Evolutionary conservation across 345 rosid species (phyloP).

Genomic region (Streptanthus diversifolius): DNA sequence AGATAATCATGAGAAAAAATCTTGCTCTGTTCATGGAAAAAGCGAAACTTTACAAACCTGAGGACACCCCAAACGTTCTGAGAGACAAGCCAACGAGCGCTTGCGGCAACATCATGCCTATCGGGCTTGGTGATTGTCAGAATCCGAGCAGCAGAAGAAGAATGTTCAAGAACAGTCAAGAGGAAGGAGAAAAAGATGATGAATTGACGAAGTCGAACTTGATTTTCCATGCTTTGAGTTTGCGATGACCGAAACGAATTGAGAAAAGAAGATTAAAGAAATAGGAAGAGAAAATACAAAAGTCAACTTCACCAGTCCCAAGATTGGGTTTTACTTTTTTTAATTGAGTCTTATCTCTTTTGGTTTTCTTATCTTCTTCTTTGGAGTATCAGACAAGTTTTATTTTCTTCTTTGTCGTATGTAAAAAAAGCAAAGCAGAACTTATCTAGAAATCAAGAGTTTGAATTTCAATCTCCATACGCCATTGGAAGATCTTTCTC

Average conservation of each 20-base stretch:
- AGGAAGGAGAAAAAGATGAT: conserved; percentile 4
- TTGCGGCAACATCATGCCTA: conserved; percentile 47
- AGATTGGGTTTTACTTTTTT: not conserved
- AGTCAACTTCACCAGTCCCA: not conserved
- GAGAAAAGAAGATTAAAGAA: not conserved
- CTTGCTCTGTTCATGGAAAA: not conserved
- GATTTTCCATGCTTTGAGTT: conserved; percentile 10
- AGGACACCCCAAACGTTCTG: conserved; percentile 81
- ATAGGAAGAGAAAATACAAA: no score
- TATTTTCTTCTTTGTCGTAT: not conserved
- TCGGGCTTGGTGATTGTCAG: conserved; percentile 51
- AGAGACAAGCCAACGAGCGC: conserved; percentile 88
- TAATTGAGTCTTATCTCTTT: not conserved
- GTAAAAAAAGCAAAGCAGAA: not conserved
- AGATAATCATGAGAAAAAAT: not conserved
- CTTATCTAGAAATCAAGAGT: not conserved
- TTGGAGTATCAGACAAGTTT: not conserved
- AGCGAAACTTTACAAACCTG: conserved; percentile 39
- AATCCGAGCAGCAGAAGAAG: conserved; percentile 40
- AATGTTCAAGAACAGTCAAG: conserved; percentile 18
- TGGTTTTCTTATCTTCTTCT: not conserved
- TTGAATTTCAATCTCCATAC: not conserved
- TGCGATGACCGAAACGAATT: not conserved
- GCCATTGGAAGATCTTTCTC: not conserved
- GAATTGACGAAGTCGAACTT: not conserved